Conservation (phyloP, 2,329 filamentous ascomycete genomes). For the Emmonsia crescens region DNA sequence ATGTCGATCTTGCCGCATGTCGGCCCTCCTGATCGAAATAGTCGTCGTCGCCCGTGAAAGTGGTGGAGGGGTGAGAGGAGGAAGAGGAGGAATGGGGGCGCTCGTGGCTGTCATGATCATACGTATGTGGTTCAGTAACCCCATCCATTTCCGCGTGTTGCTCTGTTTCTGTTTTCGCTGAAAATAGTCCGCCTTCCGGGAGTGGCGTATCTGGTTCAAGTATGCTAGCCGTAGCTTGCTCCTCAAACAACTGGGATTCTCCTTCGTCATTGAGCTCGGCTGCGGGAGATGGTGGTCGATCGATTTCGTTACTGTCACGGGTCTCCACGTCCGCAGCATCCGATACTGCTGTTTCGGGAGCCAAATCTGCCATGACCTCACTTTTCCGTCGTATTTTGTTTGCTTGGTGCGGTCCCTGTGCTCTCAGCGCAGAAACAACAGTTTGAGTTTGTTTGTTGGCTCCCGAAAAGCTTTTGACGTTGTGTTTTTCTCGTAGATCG, state of each 20-base stretch:
- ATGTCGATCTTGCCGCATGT: slow-evolving; percentile 20
- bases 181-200: no score
- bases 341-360: not conserved
- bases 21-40: slow-evolving; percentile 20
- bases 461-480: not conserved
- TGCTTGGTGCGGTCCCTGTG: not conserved
- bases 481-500: not conserved
- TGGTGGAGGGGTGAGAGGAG: slow-evolving; percentile 21
- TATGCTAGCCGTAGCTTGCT: not conserved
- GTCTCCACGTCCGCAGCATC: not conserved
- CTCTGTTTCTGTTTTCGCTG: no score
- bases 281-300: not conserved
- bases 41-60: slow-evolving; percentile 7
- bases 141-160: not conserved
- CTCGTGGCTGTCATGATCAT: not conserved
- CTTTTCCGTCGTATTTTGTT: not conserved
- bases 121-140: not conserved
- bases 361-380: not conserved
- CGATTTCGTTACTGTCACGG: not conserved
- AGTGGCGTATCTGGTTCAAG: not conserved
- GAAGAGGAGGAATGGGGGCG: slow-evolving; percentile 18
- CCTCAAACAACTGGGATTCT: not conserved
- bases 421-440: not conserved
- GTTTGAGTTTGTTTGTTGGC: no score
- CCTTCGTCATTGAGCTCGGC: not conserved